phyloP scores from a whole-genome alignment of 2,329 filamentous ascomycete species.

The Xylaria sp. region DNA sequence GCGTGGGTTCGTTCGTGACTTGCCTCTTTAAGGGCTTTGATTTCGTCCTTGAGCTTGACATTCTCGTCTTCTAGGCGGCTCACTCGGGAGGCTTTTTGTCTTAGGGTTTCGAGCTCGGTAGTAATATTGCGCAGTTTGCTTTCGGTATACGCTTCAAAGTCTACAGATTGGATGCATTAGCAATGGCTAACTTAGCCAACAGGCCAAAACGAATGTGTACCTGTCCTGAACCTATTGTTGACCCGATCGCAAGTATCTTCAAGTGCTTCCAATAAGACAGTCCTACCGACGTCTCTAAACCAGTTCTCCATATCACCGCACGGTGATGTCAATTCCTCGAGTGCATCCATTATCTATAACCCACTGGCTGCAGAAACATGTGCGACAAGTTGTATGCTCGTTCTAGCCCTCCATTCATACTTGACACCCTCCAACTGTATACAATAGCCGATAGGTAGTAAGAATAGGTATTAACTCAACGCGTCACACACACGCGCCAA shows the following conservation, averaged over 20 bases:
- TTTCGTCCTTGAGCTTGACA: conserved; percentile 52
- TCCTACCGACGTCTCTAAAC: conserved; percentile 45
- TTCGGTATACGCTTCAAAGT: conserved; percentile 32
- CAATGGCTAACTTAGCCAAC: not conserved
- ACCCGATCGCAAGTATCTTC: conserved; percentile 43
- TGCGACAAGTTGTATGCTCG: not conserved
- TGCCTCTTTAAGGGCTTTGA: conserved; percentile 48
- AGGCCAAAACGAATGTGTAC: conserved; percentile 36
- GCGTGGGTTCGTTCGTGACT: conserved; percentile 24
- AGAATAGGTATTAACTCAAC: not conserved
- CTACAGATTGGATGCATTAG: conserved; percentile 26
- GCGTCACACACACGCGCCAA: not conserved
- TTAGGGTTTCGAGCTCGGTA: conserved; percentile 52
- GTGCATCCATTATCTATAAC: not conserved
- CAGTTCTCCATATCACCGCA: conserved; percentile 45
- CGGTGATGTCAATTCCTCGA: not conserved
- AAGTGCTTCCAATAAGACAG: conserved; percentile 46
- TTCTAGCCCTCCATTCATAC: not conserved
- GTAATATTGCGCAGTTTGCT: conserved; percentile 42
- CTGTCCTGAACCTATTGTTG: conserved; percentile 41
- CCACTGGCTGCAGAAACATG: not conserved
- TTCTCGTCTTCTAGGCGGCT: conserved; percentile 57
- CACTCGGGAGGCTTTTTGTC: conserved; percentile 46
- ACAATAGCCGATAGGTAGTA: not conserved
- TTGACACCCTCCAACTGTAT: not conserved